Percentiles rank a stretch among this genome's conserved stretches.
phyloP scores from a whole-genome alignment of 1,284 basidiomycete species.

The Chalciporus sp. region DNA sequence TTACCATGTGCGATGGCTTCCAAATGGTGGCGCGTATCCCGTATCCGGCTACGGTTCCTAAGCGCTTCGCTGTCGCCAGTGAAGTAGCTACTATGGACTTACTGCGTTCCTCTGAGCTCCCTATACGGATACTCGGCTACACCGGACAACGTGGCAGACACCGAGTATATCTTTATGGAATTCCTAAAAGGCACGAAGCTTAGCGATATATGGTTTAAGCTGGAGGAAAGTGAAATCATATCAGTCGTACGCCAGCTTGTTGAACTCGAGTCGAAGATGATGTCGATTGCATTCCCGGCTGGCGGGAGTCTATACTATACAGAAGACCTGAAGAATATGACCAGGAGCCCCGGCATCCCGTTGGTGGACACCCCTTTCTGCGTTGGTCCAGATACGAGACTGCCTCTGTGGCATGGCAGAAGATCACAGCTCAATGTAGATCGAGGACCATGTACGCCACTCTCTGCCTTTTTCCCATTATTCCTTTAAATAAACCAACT shows the following conservation, averaged over 20 bases:
- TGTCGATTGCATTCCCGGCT: slow-evolving; percentile 51
- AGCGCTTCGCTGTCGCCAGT: slow-evolving; percentile 49
- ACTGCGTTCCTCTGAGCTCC: slow-evolving; percentile 48
- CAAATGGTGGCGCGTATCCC: slow-evolving; percentile 52
- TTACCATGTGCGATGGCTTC: slow-evolving; percentile 47
- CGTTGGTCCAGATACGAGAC: slow-evolving; percentile 46
- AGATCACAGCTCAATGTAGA: slow-evolving; percentile 39
- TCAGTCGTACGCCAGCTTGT: slow-evolving; percentile 47
- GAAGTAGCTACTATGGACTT: slow-evolving; percentile 54
- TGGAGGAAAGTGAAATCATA: slow-evolving; percentile 43
- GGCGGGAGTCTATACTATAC: slow-evolving; percentile 48
- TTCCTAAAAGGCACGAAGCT: slow-evolving; percentile 46
- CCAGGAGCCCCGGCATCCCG: slow-evolving; percentile 32
- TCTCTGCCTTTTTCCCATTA: slow-evolving; percentile 34
- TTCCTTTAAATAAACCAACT: slow-evolving; percentile 36
- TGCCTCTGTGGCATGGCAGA: slow-evolving; percentile 41
- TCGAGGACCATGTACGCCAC: slow-evolving; percentile 49
- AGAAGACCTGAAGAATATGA: slow-evolving; percentile 43
- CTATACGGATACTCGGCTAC: slow-evolving; percentile 52
- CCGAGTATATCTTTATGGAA: slow-evolving; percentile 58
- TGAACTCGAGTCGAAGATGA: slow-evolving; percentile 50
- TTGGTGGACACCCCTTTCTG: slow-evolving; percentile 38
- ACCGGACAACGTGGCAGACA: slow-evolving; percentile 50
- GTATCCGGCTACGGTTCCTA: slow-evolving; percentile 46
- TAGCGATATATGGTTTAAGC: slow-evolving; percentile 46